Conservation (phyloP, 768 basidiomycete species). For the Gloeopeniophorella convolvens region DNA sequence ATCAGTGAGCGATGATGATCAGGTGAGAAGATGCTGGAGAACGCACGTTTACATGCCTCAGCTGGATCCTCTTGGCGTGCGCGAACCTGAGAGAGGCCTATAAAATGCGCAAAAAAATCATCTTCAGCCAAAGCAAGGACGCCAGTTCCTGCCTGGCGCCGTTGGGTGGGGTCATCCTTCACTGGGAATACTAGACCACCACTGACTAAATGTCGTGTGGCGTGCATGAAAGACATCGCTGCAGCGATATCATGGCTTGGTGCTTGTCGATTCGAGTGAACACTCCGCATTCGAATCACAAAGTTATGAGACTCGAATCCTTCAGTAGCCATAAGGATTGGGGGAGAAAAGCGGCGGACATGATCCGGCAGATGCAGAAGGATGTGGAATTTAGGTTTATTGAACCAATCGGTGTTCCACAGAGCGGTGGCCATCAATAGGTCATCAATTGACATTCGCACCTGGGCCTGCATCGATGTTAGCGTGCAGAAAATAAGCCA, state of each 20-base stretch:
- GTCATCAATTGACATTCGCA: slow-evolving; percentile 17
- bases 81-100: no score
- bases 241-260: slow-evolving; percentile 24
- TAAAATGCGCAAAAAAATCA: no score
- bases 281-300: slow-evolving; percentile 21
- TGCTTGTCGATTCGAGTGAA: slow-evolving; percentile 23
- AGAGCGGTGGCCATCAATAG: slow-evolving; percentile 21
- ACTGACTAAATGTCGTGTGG: slow-evolving; percentile 22
- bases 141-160: no score
- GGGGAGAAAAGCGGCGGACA: slow-evolving; percentile 25
- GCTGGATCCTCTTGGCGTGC: no score
- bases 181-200: slow-evolving; percentile 17
- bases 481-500: not conserved
- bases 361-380: slow-evolving; percentile 24
- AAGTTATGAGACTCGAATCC: slow-evolving; percentile 26
- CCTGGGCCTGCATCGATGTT: slow-evolving; percentile 1
- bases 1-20: no score
- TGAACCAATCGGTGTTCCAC: slow-evolving; percentile 23
- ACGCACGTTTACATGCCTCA: no score
- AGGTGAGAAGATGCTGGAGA: no score
- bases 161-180: no score
- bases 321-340: slow-evolving; percentile 22
- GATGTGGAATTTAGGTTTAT: slow-evolving; percentile 29
- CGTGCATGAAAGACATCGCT: slow-evolving; percentile 17
- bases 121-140: no score